phyloP scores from a whole-genome alignment of 1,284 basidiomycete species.

The Sanghuangporus sanghuang region DNA sequence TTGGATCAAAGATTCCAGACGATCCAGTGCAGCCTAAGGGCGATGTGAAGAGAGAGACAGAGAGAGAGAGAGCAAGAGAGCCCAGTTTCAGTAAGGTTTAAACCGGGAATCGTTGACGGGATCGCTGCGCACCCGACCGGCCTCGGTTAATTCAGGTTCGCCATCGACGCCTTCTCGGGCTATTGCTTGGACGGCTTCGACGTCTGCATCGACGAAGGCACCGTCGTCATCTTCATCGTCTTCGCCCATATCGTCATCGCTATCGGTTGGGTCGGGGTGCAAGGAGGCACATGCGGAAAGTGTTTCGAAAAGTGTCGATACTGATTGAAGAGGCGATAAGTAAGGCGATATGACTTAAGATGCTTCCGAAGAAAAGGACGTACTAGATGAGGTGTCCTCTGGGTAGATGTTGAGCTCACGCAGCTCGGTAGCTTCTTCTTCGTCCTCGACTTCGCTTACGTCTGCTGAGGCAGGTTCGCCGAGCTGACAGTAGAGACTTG shows the following conservation, averaged over 20 bases:
- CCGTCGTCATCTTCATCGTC: slow-evolving; percentile 50
- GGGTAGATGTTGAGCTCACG: slow-evolving; percentile 76
- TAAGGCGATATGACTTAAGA: background rate
- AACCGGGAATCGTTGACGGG: slow-evolving; percentile 77
- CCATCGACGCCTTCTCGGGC: slow-evolving; percentile 32
- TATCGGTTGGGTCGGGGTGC: slow-evolving; percentile 73
- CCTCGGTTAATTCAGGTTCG: slow-evolving; percentile 69
- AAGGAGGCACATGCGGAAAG: slow-evolving; percentile 87
- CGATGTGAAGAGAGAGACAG: slow-evolving; percentile 1
- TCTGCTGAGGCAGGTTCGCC: slow-evolving; percentile 47
- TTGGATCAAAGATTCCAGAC: slow-evolving; percentile 73
- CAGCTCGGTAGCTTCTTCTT: slow-evolving; percentile 53
- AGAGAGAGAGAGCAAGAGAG: slow-evolving; percentile 24
- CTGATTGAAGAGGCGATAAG: slow-evolving; percentile 34
- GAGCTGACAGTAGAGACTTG: slow-evolving; percentile 87
- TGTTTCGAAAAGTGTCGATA: slow-evolving; percentile 84
- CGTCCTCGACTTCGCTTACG: slow-evolving; percentile 36
- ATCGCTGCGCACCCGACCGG: slow-evolving; percentile 93
- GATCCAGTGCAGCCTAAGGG: slow-evolving; percentile 61
- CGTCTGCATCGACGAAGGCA: slow-evolving; percentile 52
- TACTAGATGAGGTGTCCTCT: slow-evolving; percentile 31
- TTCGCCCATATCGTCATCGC: slow-evolving; percentile 57
- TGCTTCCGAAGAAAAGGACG: slow-evolving; percentile 5
- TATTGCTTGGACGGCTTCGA: slow-evolving; percentile 52
- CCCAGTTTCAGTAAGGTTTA: slow-evolving; percentile 73